These are phyloP conservation scores for Akebia trifoliata DNA, from an alignment of 164 flowering plant genomes.

Conservation along the genomic window DNA sequence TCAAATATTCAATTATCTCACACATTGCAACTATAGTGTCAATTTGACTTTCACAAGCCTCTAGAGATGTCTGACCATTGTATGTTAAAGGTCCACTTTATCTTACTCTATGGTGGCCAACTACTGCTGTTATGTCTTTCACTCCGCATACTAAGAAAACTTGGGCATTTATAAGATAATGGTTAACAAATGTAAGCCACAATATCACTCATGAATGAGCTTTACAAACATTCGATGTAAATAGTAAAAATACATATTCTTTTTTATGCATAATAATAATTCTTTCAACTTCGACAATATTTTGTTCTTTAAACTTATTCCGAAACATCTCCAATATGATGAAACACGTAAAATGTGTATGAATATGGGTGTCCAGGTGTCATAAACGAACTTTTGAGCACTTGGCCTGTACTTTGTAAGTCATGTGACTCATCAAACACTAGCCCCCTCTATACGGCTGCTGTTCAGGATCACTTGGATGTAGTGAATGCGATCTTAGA, in stretches of 20 bases:
- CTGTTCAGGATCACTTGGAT: slow-evolving; percentile 65
- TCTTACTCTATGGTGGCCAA: neutral
- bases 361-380: slow-evolving; percentile 40
- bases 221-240: neutral
- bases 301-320: neutral
- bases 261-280: neutral
- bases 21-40: neutral
- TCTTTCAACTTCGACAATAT: neutral
- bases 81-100: neutral
- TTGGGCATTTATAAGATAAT: neutral
- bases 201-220: neutral
- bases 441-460: slow-evolving; percentile 88
- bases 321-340: neutral
- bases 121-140: neutral
- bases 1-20: too few relatives aligned
- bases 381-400: slow-evolving; percentile 56
- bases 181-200: neutral
- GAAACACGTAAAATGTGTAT: neutral
- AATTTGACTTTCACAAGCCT: too few relatives aligned
- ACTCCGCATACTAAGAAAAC: neutral
- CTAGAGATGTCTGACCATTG: too few relatives aligned
- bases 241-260: neutral
- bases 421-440: slow-evolving; percentile 73
- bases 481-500: slow-evolving; percentile 85
- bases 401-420: slow-evolving; percentile 83